A percentile compares a stretch with the other conserved stretches of the same genome.
phyloP scores from a whole-genome alignment of 192 early-diverging fungal species.

The Linnemannia hyalina region DNA sequence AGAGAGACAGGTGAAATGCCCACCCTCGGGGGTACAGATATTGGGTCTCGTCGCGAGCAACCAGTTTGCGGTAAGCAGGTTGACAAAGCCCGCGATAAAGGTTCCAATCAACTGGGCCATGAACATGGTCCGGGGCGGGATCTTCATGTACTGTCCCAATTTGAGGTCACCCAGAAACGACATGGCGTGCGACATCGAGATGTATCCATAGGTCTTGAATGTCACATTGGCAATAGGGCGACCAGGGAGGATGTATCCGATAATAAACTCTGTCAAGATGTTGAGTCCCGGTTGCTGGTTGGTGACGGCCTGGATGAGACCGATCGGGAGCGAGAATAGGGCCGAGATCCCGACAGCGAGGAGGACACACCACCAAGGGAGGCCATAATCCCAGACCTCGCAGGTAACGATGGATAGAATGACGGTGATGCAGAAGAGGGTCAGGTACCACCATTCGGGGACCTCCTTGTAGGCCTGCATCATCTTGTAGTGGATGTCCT shows the following conservation, averaged over 20 bases:
- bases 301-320: constrained; percentile 71
- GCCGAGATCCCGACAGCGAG: constrained; percentile 58
- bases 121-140: constrained; percentile 77
- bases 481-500: constrained; percentile 59
- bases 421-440: constrained; percentile 56
- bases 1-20: constrained; percentile 65
- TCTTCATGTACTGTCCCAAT: constrained; percentile 83
- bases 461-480: constrained; percentile 67
- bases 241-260: constrained; percentile 72
- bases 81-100: constrained; percentile 59
- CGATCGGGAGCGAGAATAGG: constrained; percentile 69
- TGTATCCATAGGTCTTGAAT: constrained; percentile 76
- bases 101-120: constrained; percentile 73
- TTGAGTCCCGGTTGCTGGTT: constrained; percentile 67
- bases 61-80: constrained; percentile 61
- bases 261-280: constrained; percentile 69
- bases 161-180: constrained; percentile 81
- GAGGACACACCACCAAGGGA: constrained; percentile 68
- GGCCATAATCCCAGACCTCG: constrained; percentile 51
- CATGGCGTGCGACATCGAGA: constrained; percentile 81
- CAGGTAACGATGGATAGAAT: constrained; percentile 55
- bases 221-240: constrained; percentile 65
- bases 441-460: constrained; percentile 68
- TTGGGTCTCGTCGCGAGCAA: constrained; percentile 58
- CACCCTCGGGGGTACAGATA: constrained; percentile 61